A percentile compares a stretch with the other conserved stretches of the same genome.
phyloP scores from a whole-genome alignment of 352 stramenopile species.

The Peronosclerospora sorghi region DNA sequence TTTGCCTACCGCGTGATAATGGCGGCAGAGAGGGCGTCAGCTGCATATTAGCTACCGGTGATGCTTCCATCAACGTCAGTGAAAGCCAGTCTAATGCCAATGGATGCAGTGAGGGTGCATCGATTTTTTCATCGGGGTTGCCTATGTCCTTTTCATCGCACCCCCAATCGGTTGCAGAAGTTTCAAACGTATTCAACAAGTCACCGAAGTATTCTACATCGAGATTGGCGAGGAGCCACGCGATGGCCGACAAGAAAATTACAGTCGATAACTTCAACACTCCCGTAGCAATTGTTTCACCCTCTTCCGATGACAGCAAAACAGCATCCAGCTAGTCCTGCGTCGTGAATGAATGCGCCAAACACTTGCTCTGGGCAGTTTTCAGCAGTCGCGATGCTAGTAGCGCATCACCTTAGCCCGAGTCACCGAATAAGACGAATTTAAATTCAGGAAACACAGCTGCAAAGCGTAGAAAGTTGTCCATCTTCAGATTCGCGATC shows the following conservation, averaged over 20 bases:
- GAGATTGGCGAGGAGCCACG: constrained; percentile 1
- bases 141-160: constrained; percentile 16
- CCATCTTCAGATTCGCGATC: constrained; percentile 71
- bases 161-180: constrained; percentile 2
- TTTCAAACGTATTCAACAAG: no score
- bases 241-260: background rate
- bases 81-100: constrained; percentile 10
- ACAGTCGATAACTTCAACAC: background rate
- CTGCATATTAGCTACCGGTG: constrained; percentile 6
- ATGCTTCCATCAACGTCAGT: background rate
- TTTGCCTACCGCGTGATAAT: constrained; percentile 25
- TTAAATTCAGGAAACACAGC: constrained; percentile 75
- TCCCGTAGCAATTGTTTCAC: constrained; percentile 3
- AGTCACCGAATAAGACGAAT: constrained; percentile 81
- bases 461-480: constrained; percentile 73
- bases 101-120: constrained; percentile 9
- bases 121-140: constrained; percentile 16
- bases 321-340: constrained; percentile 2
- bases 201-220: background rate
- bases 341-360: constrained; percentile 47
- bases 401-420: constrained; percentile 63
- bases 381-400: constrained; percentile 52
- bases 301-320: constrained; percentile 5
- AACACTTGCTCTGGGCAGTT: constrained; percentile 50
- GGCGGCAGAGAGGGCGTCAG: constrained; percentile 3